A percentile compares a stretch with the other conserved stretches of the same genome.
phyloP scores from a whole-genome alignment of 2,329 filamentous ascomycete genomes.

The Aureobasidium sp. region DNA sequence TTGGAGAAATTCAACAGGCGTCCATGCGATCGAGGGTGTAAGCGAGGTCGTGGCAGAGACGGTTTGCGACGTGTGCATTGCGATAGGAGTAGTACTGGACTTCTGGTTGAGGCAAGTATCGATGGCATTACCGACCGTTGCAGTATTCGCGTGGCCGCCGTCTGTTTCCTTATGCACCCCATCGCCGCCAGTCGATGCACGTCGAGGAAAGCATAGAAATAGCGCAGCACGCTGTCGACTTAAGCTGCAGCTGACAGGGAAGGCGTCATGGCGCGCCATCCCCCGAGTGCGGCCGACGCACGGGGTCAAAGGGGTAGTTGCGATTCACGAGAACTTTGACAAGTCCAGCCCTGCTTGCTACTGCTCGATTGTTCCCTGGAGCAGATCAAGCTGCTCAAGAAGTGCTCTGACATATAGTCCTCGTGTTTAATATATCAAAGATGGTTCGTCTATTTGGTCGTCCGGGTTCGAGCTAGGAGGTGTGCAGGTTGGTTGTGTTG shows the following conservation, averaged over 20 bases:
- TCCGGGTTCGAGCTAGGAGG: neutral
- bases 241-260: neutral
- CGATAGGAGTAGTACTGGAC: neutral
- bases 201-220: neutral
- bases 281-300: conserved; percentile 1
- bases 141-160: conserved; percentile 1
- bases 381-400: neutral
- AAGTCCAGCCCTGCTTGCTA: neutral
- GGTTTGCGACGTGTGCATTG: neutral
- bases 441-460: neutral
- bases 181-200: conserved; percentile 6
- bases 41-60: neutral
- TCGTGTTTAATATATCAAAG: conserved; percentile 3
- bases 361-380: neutral
- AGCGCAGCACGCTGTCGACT: neutral
- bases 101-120: neutral
- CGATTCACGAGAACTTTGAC: neutral
- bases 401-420: neutral
- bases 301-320: neutral
- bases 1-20: neutral
- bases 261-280: neutral
- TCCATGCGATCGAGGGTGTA: neutral
- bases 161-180: neutral
- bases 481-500: neutral
- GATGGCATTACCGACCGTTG: neutral